Percentiles rank a stretch among this genome's conserved stretches.
Conservation (phyloP, 106 monocot genomes). For the Apostasia ramifera region DNA sequence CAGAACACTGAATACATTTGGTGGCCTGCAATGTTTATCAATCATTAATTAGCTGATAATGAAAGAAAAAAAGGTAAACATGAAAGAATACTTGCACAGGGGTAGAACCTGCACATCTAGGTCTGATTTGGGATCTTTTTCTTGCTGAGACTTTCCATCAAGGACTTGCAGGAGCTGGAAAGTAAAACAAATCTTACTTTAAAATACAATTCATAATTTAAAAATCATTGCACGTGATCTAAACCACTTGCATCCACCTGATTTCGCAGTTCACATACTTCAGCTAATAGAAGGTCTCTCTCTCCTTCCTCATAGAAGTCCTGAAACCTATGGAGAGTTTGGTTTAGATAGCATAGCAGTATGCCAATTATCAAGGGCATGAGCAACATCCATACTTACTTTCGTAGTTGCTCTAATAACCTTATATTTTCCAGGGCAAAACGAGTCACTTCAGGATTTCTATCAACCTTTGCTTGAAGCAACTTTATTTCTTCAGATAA, state of each 20-base stretch:
- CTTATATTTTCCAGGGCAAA: slow-evolving; percentile 92
- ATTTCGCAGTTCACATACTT: slow-evolving; percentile 73
- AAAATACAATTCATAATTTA: neutral
- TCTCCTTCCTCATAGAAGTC: slow-evolving; percentile 94
- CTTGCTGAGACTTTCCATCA: slow-evolving; percentile 37
- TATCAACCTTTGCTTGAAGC: slow-evolving; percentile 51
- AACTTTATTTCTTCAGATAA: slow-evolving; percentile 53
- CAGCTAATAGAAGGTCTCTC: slow-evolving; percentile 57
- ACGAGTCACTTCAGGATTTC: slow-evolving; percentile 87
- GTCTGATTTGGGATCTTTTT: slow-evolving; percentile 14
- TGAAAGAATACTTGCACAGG: neutral
- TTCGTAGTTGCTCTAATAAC: slow-evolving; percentile 74
- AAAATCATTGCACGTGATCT: neutral
- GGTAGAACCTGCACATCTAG: slow-evolving; percentile 25
- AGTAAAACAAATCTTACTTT: neutral
- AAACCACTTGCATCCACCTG: slow-evolving; percentile 38
- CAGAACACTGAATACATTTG: slow-evolving; percentile 10
- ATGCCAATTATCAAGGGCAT: no score
- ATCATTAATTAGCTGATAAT: slow-evolving; percentile 3
- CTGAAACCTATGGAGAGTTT: slow-evolving; percentile 49
- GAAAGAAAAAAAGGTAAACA: neutral
- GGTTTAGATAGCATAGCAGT: neutral
- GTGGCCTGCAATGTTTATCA: slow-evolving; percentile 14
- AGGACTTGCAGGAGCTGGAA: slow-evolving; percentile 58
- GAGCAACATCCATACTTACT: slow-evolving; percentile 23